A percentile compares a stretch with the other conserved stretches of the same genome.
Evolutionary conservation across 306 rosid species (phyloP).

Genomic region (Cucurbita maxima): DNA sequence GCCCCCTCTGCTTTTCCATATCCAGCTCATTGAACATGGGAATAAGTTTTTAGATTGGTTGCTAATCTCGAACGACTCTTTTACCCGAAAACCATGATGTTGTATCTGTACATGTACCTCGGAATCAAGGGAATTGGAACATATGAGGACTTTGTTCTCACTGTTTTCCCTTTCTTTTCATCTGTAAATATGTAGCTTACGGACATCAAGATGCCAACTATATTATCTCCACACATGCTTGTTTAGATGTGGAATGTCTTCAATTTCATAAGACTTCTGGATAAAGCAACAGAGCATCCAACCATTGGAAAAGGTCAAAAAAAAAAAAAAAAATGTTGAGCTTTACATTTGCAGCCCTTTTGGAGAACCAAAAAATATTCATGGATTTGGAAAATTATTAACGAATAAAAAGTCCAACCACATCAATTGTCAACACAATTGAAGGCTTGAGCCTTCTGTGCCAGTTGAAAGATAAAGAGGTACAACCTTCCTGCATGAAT

Average conservation of each 20-base stretch:
- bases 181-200: background rate
- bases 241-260: background rate
- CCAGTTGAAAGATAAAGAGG: background rate
- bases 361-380: background rate
- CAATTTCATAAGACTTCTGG: background rate
- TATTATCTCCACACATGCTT: background rate
- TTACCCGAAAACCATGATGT: background rate
- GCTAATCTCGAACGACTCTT: background rate
- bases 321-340: background rate
- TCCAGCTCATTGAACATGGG: constrained; percentile 44
- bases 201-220: background rate
- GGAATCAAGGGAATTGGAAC: background rate
- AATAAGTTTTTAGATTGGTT: background rate
- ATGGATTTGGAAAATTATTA: no score
- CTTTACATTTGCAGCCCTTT: background rate
- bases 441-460: background rate
- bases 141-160: background rate
- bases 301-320: no score
- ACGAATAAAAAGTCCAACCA: background rate
- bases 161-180: background rate
- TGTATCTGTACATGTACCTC: background rate
- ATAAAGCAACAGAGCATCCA: background rate
- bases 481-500: background rate
- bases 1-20: constrained; percentile 16
- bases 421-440: background rate